Percentiles rank a stretch among this genome's conserved stretches.
Conservation (phyloP, 495 filamentous ascomycete species). For the Hyaloscypha finlandica region DNA sequence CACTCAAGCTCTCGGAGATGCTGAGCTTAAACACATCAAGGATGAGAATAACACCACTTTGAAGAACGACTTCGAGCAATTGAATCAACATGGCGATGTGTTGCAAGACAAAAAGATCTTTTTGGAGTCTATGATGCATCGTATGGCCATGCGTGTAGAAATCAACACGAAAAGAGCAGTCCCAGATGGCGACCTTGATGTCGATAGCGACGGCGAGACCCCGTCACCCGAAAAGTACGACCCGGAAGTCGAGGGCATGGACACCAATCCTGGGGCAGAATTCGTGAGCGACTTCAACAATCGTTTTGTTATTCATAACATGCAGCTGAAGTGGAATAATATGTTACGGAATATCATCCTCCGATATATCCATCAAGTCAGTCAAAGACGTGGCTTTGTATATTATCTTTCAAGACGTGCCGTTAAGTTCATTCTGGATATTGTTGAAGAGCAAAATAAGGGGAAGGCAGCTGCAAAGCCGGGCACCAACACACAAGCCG, state of each 20-base stretch:
- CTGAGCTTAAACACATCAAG: conserved; percentile 60
- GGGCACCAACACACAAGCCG: conserved; percentile 32
- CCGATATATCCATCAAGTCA: conserved; percentile 96
- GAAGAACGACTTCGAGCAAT: conserved; percentile 62
- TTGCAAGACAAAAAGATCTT: conserved; percentile 76
- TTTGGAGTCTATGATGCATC: conserved; percentile 70
- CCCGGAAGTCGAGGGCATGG: conserved; percentile 23
- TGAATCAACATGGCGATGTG: conserved; percentile 68
- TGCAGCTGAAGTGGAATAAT: conserved; percentile 98
- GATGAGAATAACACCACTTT: conserved; percentile 55
- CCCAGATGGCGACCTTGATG: conserved; percentile 47
- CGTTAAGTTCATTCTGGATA: conserved; percentile 97
- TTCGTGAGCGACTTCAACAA: conserved; percentile 81
- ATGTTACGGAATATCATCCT: conserved; percentile 92
- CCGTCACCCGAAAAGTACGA: conserved; percentile 27
- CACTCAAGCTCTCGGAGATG: conserved; percentile 62
- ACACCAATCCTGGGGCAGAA: conserved; percentile 28
- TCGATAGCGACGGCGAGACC: conserved; percentile 29
- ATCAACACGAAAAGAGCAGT: conserved; percentile 41
- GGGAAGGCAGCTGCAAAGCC: conserved; percentile 49
- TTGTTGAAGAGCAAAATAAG: conserved; percentile 90
- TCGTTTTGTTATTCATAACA: conserved; percentile 95
- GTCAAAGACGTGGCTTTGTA: conserved; percentile 92
- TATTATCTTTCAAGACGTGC: conserved; percentile 96
- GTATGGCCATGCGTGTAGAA: conserved; percentile 61